phyloP scores from a whole-genome alignment of 495 filamentous ascomycete species.

The Copromyces sp. region DNA sequence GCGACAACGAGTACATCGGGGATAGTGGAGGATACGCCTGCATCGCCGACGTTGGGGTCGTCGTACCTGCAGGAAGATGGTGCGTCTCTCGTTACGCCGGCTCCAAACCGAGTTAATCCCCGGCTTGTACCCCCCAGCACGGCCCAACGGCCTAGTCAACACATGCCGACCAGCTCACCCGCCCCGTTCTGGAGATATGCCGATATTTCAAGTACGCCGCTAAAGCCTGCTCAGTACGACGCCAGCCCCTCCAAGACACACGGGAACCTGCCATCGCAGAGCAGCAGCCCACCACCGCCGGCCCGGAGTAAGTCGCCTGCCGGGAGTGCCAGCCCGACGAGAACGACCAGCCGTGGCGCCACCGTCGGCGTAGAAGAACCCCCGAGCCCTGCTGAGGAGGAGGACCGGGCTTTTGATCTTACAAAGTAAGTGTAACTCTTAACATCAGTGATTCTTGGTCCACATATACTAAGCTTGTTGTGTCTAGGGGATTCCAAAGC shows the following conservation, averaged over 20 bases:
- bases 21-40: slow-evolving; percentile 47
- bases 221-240: slow-evolving; percentile 50
- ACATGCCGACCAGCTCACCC: slow-evolving; percentile 88
- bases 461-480: slow-evolving; percentile 1
- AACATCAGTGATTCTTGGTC: not conserved
- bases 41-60: slow-evolving; percentile 64
- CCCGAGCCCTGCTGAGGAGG: slow-evolving; percentile 12
- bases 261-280: slow-evolving; percentile 42
- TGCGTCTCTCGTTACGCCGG: slow-evolving; percentile 65
- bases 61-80: slow-evolving; percentile 44
- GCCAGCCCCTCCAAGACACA: slow-evolving; percentile 39
- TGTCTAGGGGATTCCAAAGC: slow-evolving; percentile 29
- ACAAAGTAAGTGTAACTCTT: slow-evolving; percentile 21
- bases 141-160: slow-evolving; percentile 80
- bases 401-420: slow-evolving; percentile 27
- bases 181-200: slow-evolving; percentile 96
- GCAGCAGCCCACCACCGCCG: slow-evolving; percentile 57
- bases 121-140: slow-evolving; percentile 82
- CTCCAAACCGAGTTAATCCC: slow-evolving; percentile 72
- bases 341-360: slow-evolving; percentile 7
- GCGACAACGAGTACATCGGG: slow-evolving; percentile 37
- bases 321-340: slow-evolving; percentile 17
- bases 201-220: slow-evolving; percentile 68
- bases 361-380: not conserved
- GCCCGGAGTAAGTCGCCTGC: slow-evolving; percentile 26